These are phyloP conservation scores for Penicillium dipodomyicola DNA, from an alignment of 495 filamentous ascomycete species.

Conservation along the genomic window DNA sequence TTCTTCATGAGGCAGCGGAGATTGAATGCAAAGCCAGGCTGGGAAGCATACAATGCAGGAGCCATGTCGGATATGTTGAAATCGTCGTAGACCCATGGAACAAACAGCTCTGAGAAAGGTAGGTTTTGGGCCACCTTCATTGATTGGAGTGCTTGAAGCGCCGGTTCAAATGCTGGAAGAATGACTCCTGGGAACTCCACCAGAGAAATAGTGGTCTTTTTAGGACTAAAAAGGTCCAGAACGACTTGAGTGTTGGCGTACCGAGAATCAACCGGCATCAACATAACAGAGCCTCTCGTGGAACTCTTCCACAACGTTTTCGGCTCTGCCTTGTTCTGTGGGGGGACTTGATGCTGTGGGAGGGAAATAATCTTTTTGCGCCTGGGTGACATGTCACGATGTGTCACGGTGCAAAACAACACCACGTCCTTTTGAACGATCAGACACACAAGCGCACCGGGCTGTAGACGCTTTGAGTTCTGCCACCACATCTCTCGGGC, in stretches of 20 bases:
- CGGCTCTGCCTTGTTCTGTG: not conserved
- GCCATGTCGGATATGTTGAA: constrained; percentile 22
- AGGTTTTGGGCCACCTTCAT: constrained; percentile 40
- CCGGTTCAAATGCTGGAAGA: constrained; percentile 64
- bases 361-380: not conserved
- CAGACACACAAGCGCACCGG: constrained; percentile 59
- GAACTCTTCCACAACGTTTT: not conserved
- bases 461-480: constrained; percentile 52
- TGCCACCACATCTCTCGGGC: constrained; percentile 61
- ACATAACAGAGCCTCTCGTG: not conserved
- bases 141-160: constrained; percentile 60
- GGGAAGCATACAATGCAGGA: constrained; percentile 54
- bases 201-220: constrained; percentile 33
- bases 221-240: not conserved
- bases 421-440: constrained; percentile 24
- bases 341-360: not conserved
- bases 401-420: constrained; percentile 2
- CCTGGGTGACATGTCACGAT: constrained; percentile 1
- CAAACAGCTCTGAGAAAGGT: constrained; percentile 6
- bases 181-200: constrained; percentile 72
- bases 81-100: not conserved
- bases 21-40: constrained; percentile 52
- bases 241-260: not conserved
- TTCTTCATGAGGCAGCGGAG: constrained; percentile 47
- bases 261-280: constrained; percentile 4